A percentile compares a stretch with the other conserved stretches of the same genome.
These are phyloP conservation scores for Lachnellula arida DNA, from an alignment of 2,329 filamentous ascomycete species.

Conservation along the genomic window DNA sequence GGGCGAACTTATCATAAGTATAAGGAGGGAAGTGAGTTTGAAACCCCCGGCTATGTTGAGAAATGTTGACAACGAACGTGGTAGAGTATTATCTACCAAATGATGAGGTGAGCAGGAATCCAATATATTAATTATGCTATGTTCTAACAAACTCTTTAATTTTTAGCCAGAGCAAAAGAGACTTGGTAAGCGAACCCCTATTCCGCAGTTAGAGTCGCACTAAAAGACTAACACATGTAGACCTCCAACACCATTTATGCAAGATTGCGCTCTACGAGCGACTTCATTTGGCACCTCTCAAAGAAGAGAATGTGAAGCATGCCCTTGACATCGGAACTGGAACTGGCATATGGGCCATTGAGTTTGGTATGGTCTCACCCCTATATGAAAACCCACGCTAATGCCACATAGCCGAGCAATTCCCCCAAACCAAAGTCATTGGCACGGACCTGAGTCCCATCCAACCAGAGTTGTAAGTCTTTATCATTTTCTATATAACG, in stretches of 20 bases:
- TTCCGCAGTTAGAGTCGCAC: neutral
- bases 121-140: neutral
- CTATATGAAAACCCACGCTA: neutral
- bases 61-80: neutral
- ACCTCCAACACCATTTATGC: conserved; percentile 21
- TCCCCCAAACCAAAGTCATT: conserved; percentile 25
- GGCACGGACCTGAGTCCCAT: conserved; percentile 30
- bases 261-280: conserved; percentile 14
- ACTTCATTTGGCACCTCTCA: conserved; percentile 23
- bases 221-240: neutral
- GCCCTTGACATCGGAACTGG: conserved; percentile 39
- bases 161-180: conserved; percentile 10
- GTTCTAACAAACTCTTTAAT: neutral
- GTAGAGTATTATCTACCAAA: conserved; percentile 13
- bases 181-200: conserved; percentile 7
- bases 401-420: conserved; percentile 22
- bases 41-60: neutral
- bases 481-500: too few relatives aligned
- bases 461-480: conserved; percentile 19
- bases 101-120: conserved; percentile 6
- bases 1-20: conserved; percentile 21
- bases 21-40: conserved; percentile 14
- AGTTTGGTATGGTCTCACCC: conserved; percentile 9
- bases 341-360: conserved; percentile 40
- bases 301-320: conserved; percentile 21